Evolutionary conservation across 2,329 filamentous ascomycete species (phyloP), one percentile per base, ranked within the genome.

Genomic region (Nigrospora sphaerica): DNA sequence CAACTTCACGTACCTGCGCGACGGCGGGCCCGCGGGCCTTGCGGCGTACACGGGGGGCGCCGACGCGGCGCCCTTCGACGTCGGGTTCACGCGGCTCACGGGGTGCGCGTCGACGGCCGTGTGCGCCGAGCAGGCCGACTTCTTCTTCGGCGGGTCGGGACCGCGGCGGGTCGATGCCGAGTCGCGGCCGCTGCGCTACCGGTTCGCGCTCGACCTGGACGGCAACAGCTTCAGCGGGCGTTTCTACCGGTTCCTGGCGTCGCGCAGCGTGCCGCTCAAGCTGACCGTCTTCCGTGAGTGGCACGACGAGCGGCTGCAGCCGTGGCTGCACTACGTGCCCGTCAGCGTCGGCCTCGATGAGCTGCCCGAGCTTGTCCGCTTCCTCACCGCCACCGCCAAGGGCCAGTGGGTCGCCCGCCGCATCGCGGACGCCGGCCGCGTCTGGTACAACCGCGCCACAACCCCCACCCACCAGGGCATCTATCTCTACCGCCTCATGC

Each of bases 241-340:
- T n/a, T 85, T 78, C 63, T 73, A 76, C 39, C 74, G 73, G 0
- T 84, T 88, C 54, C 66, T 89, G 11, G 70, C 74, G 23, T 83
- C 77, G 34, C 84, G 77, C 1, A 82, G 77, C 40, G 62, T 86
- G 32, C 81, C 82, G 2, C 75, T 89, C 59, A 89, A 89, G 65
- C 76, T 80, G 12, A 88, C 85, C 4, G 73, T 88, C 38, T 89
- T 85, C 60, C 69, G 77, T 10, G 86, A 89, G 61, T 89, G 86
- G 86, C 85, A 88, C 59, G 85, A 88, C 59, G 74, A 78, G 37
- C 73, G 85, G 7, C 69, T 89, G 1, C 66, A 80, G 13, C 78
- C 84, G 0, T 90, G 85, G 85, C 68, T 77, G 51, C 86, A 90
- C 63, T 89, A 86, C 55, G 78, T 83, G 1, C 85, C 86, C 3